These are phyloP conservation scores for Arthromyces matolae DNA, from an alignment of 768 basidiomycete species.

Conservation along the genomic window DNA sequence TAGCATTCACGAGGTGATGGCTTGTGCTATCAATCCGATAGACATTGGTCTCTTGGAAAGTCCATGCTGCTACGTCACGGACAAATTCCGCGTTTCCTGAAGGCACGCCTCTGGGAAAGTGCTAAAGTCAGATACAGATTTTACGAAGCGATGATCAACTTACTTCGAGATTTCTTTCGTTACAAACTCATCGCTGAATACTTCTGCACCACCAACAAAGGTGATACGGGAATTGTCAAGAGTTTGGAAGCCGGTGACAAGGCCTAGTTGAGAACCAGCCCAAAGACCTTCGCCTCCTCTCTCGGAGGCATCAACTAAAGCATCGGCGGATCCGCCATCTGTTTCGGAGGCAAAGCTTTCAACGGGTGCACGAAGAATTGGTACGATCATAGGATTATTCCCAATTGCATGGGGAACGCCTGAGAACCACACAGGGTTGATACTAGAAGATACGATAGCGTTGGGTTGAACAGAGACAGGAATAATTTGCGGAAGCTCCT, in stretches of 20 bases:
- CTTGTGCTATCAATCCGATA: slow-evolving; percentile 72
- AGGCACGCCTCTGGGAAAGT: slow-evolving; percentile 42
- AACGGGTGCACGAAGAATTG: slow-evolving; percentile 73
- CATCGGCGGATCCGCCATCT: slow-evolving; percentile 58
- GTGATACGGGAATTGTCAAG: slow-evolving; percentile 69
- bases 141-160: slow-evolving; percentile 24
- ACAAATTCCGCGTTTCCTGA: slow-evolving; percentile 77
- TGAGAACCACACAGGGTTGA: slow-evolving; percentile 70
- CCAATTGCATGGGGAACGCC: slow-evolving; percentile 64
- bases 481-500: slow-evolving; percentile 59
- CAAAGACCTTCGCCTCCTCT: slow-evolving; percentile 77
- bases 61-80: slow-evolving; percentile 79
- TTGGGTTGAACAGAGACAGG: slow-evolving; percentile 53
- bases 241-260: slow-evolving; percentile 91
- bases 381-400: slow-evolving; percentile 75
- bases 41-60: slow-evolving; percentile 83
- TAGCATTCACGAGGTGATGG: slow-evolving; percentile 69
- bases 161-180: slow-evolving; percentile 59
- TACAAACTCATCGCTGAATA: slow-evolving; percentile 76
- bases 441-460: slow-evolving; percentile 44
- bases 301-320: slow-evolving; percentile 66
- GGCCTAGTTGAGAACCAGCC: slow-evolving; percentile 71
- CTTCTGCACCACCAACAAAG: slow-evolving; percentile 76
- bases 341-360: slow-evolving; percentile 77
- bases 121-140: slow-evolving; percentile 3